phyloP scores from a whole-genome alignment of 192 early-diverging fungal species.

The Entomortierella parvispora region DNA sequence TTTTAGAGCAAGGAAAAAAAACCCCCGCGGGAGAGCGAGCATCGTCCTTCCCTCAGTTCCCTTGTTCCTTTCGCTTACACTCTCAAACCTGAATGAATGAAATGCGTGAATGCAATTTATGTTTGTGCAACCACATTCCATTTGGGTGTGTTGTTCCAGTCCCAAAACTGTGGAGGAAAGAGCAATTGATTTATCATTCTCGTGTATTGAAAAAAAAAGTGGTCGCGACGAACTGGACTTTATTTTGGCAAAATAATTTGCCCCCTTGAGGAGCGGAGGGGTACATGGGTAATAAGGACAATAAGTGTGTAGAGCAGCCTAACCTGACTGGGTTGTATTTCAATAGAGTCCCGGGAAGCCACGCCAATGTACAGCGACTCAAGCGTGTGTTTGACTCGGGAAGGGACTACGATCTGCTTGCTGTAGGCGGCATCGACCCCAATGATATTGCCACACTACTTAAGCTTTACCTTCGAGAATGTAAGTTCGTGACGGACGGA shows the following conservation, averaged over 20 bases:
- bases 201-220: no score
- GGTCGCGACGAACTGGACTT: no score
- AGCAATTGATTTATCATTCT: no score
- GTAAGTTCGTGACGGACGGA: conserved; percentile 47
- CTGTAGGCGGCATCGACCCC: conserved; percentile 56
- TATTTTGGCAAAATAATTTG: no score
- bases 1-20: no score
- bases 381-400: conserved; percentile 49
- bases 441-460: conserved; percentile 68
- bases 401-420: conserved; percentile 38
- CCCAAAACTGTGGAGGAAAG: no score
- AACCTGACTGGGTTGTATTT: no score
- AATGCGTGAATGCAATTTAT: not conserved
- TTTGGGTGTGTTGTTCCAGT: not conserved
- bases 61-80: not conserved
- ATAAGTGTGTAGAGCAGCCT: no score
- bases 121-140: not conserved
- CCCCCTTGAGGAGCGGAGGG: no score
- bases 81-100: not conserved
- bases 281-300: no score
- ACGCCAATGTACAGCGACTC: conserved; percentile 40
- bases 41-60: not conserved
- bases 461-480: conserved; percentile 70
- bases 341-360: conserved; percentile 40
- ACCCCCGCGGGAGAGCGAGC: not conserved